Base-by-base conservation (phyloP, 2,329 filamentous ascomycete species). In the Pleoardoris graminearum region DNA sequence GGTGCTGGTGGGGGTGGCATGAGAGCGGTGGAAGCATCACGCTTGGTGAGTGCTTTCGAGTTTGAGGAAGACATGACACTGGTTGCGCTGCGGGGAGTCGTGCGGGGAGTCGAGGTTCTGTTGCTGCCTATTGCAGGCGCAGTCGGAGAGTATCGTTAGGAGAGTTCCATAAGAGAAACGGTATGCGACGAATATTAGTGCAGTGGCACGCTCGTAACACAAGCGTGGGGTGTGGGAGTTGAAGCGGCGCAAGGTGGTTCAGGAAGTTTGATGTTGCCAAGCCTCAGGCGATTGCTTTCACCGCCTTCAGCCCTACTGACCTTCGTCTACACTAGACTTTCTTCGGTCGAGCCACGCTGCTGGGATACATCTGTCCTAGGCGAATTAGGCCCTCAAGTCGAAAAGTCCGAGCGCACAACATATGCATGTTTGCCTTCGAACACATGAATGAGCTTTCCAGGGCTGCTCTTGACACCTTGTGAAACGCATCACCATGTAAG, bases 1-100 rank as follows among this genome's bases (percentile, higher is more conserved):
- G 86, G 80, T 0, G 85, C 82, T 3, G 91, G 90, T 5, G 93
- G 92, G 10, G 92, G 91, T 14, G 90, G 88, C 91, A 97, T 97
- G 48, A 95, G 77, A 50, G 89, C 85, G 22, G 78, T 82, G 53
- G 90, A 86, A 35, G 75, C 72, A 51, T 80, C 79, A 58, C 85
- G 81, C 76, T 91, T 91, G 50, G 85, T 78, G 53, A 94, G 80
- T 54, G 87, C 83, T 45, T 74, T 82, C 5, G 85, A 84, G 14
- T 71, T 76, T 6, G 58, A 30, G 29, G 59, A 52, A 5, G 60
- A 50, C 67, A 70, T 72, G 54, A 38, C 58, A 37, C 49, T 17
- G 23, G 21, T 22, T n/a, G n/a, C n/a, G n/a, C n/a, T n/a, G n/a
- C n/a, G n/a, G n/a, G n/a, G n/a, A n/a, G n/a, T n/a, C n/a, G 29